A percentile compares a stretch with the other conserved stretches of the same genome.
Conservation (phyloP, 768 basidiomycete genomes). For the Xanthoconium purpureum region DNA sequence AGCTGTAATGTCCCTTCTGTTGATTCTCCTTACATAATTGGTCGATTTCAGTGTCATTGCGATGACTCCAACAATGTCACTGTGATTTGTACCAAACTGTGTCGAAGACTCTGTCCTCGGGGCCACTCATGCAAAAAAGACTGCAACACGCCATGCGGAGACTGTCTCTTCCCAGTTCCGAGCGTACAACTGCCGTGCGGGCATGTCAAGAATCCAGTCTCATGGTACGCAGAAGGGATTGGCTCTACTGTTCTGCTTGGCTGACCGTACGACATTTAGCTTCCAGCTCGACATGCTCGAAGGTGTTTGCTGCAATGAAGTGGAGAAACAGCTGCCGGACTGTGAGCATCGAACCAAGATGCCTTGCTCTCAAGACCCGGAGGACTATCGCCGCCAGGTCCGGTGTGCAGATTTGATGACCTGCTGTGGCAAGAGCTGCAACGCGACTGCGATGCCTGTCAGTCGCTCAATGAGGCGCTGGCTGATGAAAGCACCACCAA, state of each 20-base stretch:
- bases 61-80: conserved; percentile 54
- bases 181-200: conserved; percentile 57
- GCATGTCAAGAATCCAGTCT: conserved; percentile 41
- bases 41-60: conserved; percentile 50
- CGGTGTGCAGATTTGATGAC: conserved; percentile 44
- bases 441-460: conserved; percentile 50
- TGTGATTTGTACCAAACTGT: conserved; percentile 46
- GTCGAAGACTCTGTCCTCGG: conserved; percentile 50
- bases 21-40: background rate
- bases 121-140: conserved; percentile 55
- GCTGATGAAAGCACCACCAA: conserved; percentile 2
- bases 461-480: conserved; percentile 17
- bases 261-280: conserved; percentile 31
- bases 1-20: background rate
- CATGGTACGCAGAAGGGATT: conserved; percentile 42
- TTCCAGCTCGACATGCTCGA: conserved; percentile 44
- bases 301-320: conserved; percentile 41
- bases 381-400: conserved; percentile 36
- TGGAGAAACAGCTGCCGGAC: conserved; percentile 42
- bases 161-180: conserved; percentile 46
- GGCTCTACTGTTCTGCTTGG: background rate
- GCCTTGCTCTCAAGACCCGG: conserved; percentile 46
- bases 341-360: conserved; percentile 55
- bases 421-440: conserved; percentile 56
- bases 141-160: conserved; percentile 53